These are phyloP conservation scores for Blastobotrys raffinosifermentans DNA, from an alignment of 1,139 yeast genomes.

Conservation along the genomic window DNA sequence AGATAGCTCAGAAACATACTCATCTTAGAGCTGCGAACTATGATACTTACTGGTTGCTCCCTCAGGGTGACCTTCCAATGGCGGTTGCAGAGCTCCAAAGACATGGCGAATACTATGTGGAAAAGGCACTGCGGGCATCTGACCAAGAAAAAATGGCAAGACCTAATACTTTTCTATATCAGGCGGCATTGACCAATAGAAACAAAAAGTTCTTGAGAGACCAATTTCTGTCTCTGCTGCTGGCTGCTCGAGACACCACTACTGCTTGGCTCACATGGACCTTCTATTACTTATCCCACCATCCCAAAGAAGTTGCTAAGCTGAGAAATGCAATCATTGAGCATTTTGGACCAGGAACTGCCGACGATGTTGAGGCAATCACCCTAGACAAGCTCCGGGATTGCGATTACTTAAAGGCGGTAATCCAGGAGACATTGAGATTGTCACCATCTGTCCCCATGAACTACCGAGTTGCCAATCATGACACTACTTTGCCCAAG, in stretches of 20 bases:
- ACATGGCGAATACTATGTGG: conserved; percentile 7
- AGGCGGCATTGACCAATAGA: conserved; percentile 43
- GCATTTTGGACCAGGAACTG: conserved; percentile 10
- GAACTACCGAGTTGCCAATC: conserved; percentile 25
- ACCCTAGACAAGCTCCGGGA: conserved; percentile 45
- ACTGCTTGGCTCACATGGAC: conserved; percentile 46
- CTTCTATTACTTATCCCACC: conserved; percentile 42
- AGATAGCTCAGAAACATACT: conserved; percentile 4
- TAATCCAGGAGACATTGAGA: conserved; percentile 27
- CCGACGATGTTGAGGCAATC: conserved; percentile 13
- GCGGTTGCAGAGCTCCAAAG: conserved; percentile 6
- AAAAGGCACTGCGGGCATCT: conserved; percentile 10
- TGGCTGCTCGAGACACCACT: conserved; percentile 53
- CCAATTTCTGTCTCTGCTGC: conserved; percentile 44
- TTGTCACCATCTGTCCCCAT: conserved; percentile 27
- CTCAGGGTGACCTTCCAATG: conserved; percentile 3
- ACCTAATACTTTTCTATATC: conserved; percentile 42
- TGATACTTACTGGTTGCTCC: conserved; percentile 1
- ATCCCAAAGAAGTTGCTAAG: conserved; percentile 35
- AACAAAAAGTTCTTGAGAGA: conserved; percentile 44
- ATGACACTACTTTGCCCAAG: conserved; percentile 41
- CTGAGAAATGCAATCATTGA: conserved; percentile 36
- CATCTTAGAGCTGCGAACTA: conserved; percentile 6
- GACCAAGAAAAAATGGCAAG: conserved; percentile 8
- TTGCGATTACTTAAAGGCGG: conserved; percentile 27